Percentiles rank a stretch among this genome's conserved stretches.
Evolutionary conservation across 345 rosid species (phyloP).

Genomic region (Raphanus raphanistrum): DNA sequence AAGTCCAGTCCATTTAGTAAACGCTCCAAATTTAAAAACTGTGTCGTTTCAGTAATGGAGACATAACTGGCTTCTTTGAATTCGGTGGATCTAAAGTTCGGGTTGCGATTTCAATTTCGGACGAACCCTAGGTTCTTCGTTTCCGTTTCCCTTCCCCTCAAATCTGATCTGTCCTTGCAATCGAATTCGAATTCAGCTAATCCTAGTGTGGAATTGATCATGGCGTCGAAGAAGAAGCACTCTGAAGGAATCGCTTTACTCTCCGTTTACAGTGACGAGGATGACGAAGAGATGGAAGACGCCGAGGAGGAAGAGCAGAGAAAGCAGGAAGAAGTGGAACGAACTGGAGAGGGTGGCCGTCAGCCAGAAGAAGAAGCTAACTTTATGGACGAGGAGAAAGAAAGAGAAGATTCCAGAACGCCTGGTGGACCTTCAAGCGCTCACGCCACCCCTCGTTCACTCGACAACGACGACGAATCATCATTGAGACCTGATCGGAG

Average conservation of each 20-base stretch:
- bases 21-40: neutral
- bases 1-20: neutral
- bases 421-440: constrained; percentile 47
- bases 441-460: constrained; percentile 50
- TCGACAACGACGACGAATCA: constrained; percentile 48
- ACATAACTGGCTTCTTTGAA: neutral
- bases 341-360: neutral
- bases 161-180: neutral
- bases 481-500: constrained; percentile 29
- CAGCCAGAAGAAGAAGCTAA: constrained; percentile 39
- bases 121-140: constrained; percentile 24
- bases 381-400: constrained; percentile 43
- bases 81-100: constrained; percentile 8
- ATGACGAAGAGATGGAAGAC: constrained; percentile 90
- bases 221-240: constrained; percentile 72
- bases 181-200: neutral
- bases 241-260: constrained; percentile 82
- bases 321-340: constrained; percentile 31
- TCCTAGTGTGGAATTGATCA: constrained; percentile 28
- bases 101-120: constrained; percentile 4
- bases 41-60: neutral
- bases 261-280: constrained; percentile 80
- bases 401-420: constrained; percentile 42
- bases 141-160: neutral
- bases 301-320: constrained; percentile 38